These are phyloP conservation scores for Dactylellina leptospora DNA, from an alignment of 2,329 filamentous ascomycete genomes.

Conservation along the genomic window DNA sequence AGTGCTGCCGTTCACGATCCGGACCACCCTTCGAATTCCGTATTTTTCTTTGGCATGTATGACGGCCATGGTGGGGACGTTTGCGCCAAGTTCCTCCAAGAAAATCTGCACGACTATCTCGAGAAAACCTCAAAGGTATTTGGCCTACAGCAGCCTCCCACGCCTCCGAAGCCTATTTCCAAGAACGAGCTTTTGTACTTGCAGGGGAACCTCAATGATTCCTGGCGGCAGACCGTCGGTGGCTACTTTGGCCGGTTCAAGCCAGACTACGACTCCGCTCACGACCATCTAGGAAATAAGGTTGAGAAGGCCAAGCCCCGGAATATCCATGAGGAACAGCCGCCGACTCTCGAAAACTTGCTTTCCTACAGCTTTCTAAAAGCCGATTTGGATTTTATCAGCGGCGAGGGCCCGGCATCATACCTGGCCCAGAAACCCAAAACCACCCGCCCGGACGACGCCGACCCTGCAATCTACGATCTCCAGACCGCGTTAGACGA, in stretches of 20 bases:
- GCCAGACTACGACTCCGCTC: constrained; percentile 71
- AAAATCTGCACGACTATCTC: constrained; percentile 86
- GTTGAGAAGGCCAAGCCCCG: constrained; percentile 43
- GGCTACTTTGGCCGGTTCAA: constrained; percentile 94
- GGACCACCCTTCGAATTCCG: constrained; percentile 45
- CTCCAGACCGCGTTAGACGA: constrained; percentile 61
- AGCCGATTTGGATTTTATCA: constrained; percentile 92
- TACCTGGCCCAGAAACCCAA: constrained; percentile 60
- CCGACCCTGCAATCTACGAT: constrained; percentile 75
- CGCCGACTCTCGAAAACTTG: constrained; percentile 76
- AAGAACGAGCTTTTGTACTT: constrained; percentile 72
- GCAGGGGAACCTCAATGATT: constrained; percentile 74
- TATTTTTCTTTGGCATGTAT: constrained; percentile 97
- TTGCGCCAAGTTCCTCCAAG: constrained; percentile 84
- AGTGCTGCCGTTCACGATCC: constrained; percentile 27
- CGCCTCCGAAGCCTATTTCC: constrained; percentile 49
- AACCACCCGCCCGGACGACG: constrained; percentile 66
- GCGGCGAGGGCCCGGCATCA: constrained; percentile 74
- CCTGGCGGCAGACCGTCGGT: constrained; percentile 85
- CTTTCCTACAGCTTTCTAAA: constrained; percentile 92
- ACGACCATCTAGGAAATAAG: constrained; percentile 56
- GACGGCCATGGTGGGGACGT: constrained; percentile 92
- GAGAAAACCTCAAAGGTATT: constrained; percentile 78
- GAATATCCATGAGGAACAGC: constrained; percentile 54
- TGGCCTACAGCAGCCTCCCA: constrained; percentile 44